phyloP scores from a whole-genome alignment of 2,329 filamentous ascomycete species.

The Gnomoniopsis smithogilvyi region DNA sequence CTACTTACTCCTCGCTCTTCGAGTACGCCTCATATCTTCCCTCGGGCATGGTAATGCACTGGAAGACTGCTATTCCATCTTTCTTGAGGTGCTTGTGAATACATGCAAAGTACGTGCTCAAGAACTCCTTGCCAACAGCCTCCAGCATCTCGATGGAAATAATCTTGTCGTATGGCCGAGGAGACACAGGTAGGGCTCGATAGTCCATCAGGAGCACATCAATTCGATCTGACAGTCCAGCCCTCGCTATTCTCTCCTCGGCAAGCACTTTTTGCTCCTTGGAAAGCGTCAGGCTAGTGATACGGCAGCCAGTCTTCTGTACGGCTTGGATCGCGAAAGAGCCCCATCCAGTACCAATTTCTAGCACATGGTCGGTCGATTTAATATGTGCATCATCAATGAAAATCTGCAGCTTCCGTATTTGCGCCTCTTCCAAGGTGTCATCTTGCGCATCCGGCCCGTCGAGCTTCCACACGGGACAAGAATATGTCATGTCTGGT shows the following conservation, averaged over 20 bases:
- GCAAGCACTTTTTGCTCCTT: constrained; percentile 67
- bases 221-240: constrained; percentile 58
- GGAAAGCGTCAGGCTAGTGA: constrained; percentile 67
- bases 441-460: constrained; percentile 44
- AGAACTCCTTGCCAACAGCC: constrained; percentile 65
- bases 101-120: constrained; percentile 64
- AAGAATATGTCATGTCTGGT: constrained; percentile 75
- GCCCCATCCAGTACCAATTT: constrained; percentile 76
- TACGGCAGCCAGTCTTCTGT: constrained; percentile 60
- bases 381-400: constrained; percentile 64
- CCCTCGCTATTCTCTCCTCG: constrained; percentile 59
- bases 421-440: constrained; percentile 62
- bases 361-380: constrained; percentile 63
- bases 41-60: constrained; percentile 76
- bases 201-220: constrained; percentile 69
- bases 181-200: constrained; percentile 54
- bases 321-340: constrained; percentile 71
- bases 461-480: constrained; percentile 59
- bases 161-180: constrained; percentile 63
- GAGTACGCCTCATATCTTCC: constrained; percentile 63
- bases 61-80: constrained; percentile 66
- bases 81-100: constrained; percentile 63
- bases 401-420: constrained; percentile 63
- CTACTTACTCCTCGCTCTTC: constrained; percentile 57
- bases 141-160: constrained; percentile 78